Evolutionary conservation across 2,329 filamentous ascomycete species (phyloP), one percentile per base, ranked within the genome.

Genomic region (Biscogniauxia sp.): DNA sequence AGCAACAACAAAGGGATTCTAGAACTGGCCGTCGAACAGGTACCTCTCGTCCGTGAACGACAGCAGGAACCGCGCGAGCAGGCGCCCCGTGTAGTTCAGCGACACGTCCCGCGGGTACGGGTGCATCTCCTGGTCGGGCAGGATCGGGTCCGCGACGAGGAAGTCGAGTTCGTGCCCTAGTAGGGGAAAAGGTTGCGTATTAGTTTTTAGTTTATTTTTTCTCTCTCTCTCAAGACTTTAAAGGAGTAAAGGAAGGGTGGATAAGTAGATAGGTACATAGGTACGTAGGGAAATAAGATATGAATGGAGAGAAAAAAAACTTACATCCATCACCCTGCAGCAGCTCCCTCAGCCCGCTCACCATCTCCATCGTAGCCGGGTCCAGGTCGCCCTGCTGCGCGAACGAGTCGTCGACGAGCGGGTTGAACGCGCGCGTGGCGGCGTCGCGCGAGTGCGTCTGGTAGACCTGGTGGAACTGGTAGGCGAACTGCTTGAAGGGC

Each of bases 401-500:
- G 17, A 37, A 52, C 28, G 70, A 70, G 53, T 75, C 71, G 65
- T 85, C 82, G 7, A 80, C 64, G n/a, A 86, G 70, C 19, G 84
- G 84, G 66, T 86, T 86, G 68, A 85, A 86, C 54, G 82, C 76
- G 70, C 76, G 81, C 7, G 77, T 70, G 51, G 78, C 77, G 3
- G 76, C 75, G 63, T 84, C 81, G 64, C 76, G 76, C 58, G 76
- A 78, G 69, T 85, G 82, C 20, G 84, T 86, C 75, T 85, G 82
- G 67, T 84, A 86, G 59, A 84, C 77, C 68, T 84, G 79, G 70
- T 86, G 84, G 69, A 86, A 86, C 72, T 85, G 83, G 64, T 82
- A 84, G 3, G 81, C 82, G 67, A 86, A 85, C 72, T 86, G 83
- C 72, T 80, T 82, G 68, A 86, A 86, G 0, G 84, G 84, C 75